phyloP scores from a whole-genome alignment of 768 basidiomycete species.

The Kwoniella shandongensis region DNA sequence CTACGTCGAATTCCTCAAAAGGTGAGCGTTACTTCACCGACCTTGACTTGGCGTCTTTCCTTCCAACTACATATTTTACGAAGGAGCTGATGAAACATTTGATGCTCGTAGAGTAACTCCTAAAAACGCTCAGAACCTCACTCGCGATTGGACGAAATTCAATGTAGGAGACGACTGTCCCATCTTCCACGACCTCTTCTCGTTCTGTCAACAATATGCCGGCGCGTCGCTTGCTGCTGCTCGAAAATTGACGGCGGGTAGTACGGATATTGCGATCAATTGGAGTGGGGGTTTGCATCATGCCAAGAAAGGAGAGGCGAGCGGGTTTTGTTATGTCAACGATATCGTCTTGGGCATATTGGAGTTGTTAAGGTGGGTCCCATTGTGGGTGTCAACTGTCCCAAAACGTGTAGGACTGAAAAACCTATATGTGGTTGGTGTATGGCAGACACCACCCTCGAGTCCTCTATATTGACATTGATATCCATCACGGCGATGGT shows the following conservation, averaged over 20 bases:
- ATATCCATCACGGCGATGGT: slow-evolving; percentile 97
- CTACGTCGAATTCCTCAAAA: slow-evolving; percentile 92
- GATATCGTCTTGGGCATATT: slow-evolving; percentile 93
- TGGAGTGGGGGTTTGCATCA: slow-evolving; percentile 99
- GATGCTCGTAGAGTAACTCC: slow-evolving; percentile 87
- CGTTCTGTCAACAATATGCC: slow-evolving; percentile 91
- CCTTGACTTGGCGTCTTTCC: neutral
- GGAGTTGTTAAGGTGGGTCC: slow-evolving; percentile 74
- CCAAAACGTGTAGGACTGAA: too few species aligned
- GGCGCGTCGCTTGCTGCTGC: slow-evolving; percentile 90
- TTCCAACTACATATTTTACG: slow-evolving; percentile 10
- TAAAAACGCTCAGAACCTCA: slow-evolving; percentile 56
- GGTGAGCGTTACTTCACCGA: slow-evolving; percentile 57
- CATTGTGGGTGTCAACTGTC: too few species aligned
- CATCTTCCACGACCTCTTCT: slow-evolving; percentile 89
- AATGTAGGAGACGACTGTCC: slow-evolving; percentile 98
- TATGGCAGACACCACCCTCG: slow-evolving; percentile 76
- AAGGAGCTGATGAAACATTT: too few species aligned
- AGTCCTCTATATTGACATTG: slow-evolving; percentile 97
- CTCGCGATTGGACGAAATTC: slow-evolving; percentile 62
- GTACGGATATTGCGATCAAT: slow-evolving; percentile 95
- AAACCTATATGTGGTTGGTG: neutral
- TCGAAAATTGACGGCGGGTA: slow-evolving; percentile 75
- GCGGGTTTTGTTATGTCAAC: slow-evolving; percentile 97
- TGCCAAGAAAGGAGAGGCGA: slow-evolving; percentile 95